Conservation (phyloP, 306 rosid genomes). For the Vigna angularis region DNA sequence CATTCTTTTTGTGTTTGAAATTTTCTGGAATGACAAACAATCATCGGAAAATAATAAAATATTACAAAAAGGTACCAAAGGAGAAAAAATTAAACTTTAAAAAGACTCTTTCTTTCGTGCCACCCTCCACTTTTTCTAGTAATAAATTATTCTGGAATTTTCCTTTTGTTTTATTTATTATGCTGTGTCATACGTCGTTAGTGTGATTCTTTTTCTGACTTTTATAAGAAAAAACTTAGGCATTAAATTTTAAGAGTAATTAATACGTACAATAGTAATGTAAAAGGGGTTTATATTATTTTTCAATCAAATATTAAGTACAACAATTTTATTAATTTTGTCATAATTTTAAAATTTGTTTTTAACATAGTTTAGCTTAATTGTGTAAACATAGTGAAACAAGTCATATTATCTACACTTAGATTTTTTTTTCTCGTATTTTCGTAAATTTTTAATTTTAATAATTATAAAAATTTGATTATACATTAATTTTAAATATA, state of each 20-base stretch:
- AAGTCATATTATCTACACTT: no score
- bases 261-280: no score
- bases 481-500: no score
- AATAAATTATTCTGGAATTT: slow-evolving; percentile 14
- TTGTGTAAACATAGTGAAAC: no score
- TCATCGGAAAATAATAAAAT: slow-evolving; percentile 26
- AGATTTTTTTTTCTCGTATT: no score
- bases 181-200: not conserved
- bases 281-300: not conserved
- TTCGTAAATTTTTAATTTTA: no score
- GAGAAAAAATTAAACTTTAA: not conserved
- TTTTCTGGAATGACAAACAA: slow-evolving; percentile 46
- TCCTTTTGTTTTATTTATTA: not conserved
- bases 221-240: not conserved
- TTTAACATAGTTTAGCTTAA: no score
- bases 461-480: no score
- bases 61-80: slow-evolving; percentile 6
- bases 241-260: not conserved
- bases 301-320: no score
- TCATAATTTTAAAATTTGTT: not conserved
- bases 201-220: not conserved
- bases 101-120: slow-evolving; percentile 40
- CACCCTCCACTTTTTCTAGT: slow-evolving; percentile 6
- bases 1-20: slow-evolving; percentile 33
- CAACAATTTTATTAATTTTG: not conserved